Base-by-base conservation (phyloP, 176 grass and related monocot species). In the Aegilops bicornis region DNA sequence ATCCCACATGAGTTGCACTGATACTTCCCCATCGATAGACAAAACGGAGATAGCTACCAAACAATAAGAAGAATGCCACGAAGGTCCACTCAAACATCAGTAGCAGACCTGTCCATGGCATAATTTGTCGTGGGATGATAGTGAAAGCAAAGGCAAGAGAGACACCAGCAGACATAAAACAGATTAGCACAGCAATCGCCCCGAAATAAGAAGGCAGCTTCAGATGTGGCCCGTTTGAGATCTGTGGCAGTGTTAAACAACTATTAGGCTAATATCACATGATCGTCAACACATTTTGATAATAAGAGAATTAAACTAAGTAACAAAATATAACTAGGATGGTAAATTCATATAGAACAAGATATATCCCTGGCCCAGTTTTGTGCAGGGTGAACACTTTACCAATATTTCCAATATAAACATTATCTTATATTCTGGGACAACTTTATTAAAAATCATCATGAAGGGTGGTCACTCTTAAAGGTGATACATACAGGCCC, bases 91-190 rank as follows among this genome's bases (percentile, higher is more conserved):
- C 96, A 4, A 94, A 86, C 91, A 98, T 84, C 82, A 96, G 65
- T 36, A 98, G 76, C 76, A 98, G 78, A 67, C 96, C 96, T 25
- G 88, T 98, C 96, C 89, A 93, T 87, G 96, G 96, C 77, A 89
- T 95, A 81, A 92, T 80, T 86, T 95, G 93, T 64, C 83, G 65
- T 50, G 93, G 96, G 86, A 98, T 90, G 73, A 94, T 69, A 63
- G 65, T 40, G 52, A 98, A 98, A 60, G 93, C 88, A 64, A 98
- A 79, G 3, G 68, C 93, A 73, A 96, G 70, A 82, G 96, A 98
- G 47, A 90, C 73, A 79, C 61, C 82, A 82, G 86, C 82, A 10
- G 87, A 89, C 16, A 89, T 42, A 71, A 96, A 89, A 47, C 96
- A 92, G 71, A 81, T 80, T 64, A 98, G 42, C 54, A 90, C 87